Percentiles rank a stretch among this genome's conserved stretches.
Evolutionary conservation across 78 protist species (phyloP).

Genomic region (Guillardia theta): DNA sequence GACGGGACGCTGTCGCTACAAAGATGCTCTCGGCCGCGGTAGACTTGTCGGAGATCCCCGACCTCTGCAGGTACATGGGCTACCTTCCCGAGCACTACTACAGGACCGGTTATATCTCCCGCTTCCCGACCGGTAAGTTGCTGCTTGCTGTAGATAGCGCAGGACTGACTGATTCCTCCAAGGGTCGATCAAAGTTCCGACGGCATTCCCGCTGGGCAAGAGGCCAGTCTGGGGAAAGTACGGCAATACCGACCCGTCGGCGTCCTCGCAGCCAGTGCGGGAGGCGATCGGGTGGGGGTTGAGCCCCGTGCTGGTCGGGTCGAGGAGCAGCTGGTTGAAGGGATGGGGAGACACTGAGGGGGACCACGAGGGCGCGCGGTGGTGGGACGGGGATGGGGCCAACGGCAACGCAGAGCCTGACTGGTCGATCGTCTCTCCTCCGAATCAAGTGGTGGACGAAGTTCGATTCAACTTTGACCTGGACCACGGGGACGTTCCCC

Average conservation of each 20-base stretch:
- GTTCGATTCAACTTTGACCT: neutral
- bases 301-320: neutral
- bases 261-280: neutral
- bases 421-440: neutral
- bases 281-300: neutral
- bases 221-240: neutral
- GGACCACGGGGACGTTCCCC: neutral
- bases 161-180: too few species aligned
- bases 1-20: neutral
- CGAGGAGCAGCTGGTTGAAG: neutral
- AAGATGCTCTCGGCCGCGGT: neutral
- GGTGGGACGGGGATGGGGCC: conserved; percentile 17
- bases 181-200: neutral
- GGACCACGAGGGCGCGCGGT: neutral
- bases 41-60: neutral
- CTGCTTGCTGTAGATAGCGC: too few species aligned
- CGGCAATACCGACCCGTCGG: neutral
- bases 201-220: neutral
- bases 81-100: neutral
- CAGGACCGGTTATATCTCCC: neutral
- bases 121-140: too few species aligned
- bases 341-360: neutral
- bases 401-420: neutral
- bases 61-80: neutral
- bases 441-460: neutral